Base-by-base conservation (phyloP, 78 protist genomes). In the Chrysochromulina tobinii region DNA sequence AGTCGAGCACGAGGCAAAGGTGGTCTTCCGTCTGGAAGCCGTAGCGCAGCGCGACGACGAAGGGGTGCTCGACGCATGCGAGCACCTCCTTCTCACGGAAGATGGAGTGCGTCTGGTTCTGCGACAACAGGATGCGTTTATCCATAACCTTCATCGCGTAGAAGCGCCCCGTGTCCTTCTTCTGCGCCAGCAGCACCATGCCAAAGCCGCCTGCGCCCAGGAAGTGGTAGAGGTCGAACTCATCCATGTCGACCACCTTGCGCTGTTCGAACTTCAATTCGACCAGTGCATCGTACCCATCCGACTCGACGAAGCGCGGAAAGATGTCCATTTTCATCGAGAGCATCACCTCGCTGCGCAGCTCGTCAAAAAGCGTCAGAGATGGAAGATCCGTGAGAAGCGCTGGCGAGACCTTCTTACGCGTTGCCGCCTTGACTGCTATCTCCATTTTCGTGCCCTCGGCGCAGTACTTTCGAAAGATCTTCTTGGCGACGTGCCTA, bases 71-170 rank as follows among this genome's bases (percentile, higher is more conserved):
- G 73, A 97, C 93, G 72, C 68, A 50, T 51, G 94, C 95, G 38
- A 97, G 96, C 88, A 96, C 95, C 14, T 90, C 73, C 93, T 96
- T 97, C 91, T 97, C 98, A 27, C 87, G 58, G 61, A 79, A 79
- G 87, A 79, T 54, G 48, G 87, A 79, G 64, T 59, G 72, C 54
- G 38, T 53, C 83, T 83, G 88, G 14, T 57, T 53, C 48, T 48
- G 84, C 50, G 69, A 57, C 12, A 92, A 53, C 27, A 92, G 58
- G 12, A 48, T 23, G 50, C 61, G 51, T 67, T 92, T 92, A 14
- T 86, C 89, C 15, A 92, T 50, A 27, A 92, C 85, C 68, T 92
- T 92, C 67, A 92, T 53, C 18, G 94, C 94, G 86, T 75, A 92
- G 23, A 92, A 25, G 11, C 59, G 27, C 50, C 23, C 21, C 58